Evolutionary conservation across 2,329 filamentous ascomycete genomes (phyloP).

Genomic region (Fusarium sororula): DNA sequence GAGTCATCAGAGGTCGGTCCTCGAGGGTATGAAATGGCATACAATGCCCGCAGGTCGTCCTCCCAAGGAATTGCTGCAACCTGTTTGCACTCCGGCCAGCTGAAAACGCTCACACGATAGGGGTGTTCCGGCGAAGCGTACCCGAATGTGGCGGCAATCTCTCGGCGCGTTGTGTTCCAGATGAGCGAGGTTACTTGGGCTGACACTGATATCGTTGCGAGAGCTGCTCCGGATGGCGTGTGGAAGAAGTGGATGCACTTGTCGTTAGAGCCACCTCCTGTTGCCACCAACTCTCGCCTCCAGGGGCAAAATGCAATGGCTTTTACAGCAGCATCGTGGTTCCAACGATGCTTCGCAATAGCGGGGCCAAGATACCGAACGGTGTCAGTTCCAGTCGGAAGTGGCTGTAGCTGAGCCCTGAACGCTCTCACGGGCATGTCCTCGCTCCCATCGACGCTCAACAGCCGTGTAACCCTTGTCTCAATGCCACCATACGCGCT

Average conservation of each 20-base stretch:
- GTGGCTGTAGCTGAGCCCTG: constrained; percentile 42
- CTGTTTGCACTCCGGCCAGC: constrained; percentile 90
- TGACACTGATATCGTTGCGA: constrained; percentile 91
- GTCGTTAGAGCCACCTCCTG: constrained; percentile 92
- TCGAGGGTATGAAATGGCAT: constrained; percentile 84
- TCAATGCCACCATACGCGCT: constrained; percentile 20
- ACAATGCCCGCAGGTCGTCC: constrained; percentile 80
- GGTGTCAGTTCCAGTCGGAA: constrained; percentile 44
- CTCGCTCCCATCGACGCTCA: not conserved
- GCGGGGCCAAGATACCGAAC: constrained; percentile 62
- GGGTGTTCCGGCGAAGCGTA: constrained; percentile 92
- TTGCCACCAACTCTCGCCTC: constrained; percentile 86
- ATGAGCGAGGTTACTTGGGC: constrained; percentile 94
- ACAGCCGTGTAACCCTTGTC: constrained; percentile 12
- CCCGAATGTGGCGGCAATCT: constrained; percentile 93
- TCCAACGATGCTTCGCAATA: constrained; percentile 75
- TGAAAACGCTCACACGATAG: constrained; percentile 89
- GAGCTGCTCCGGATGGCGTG: constrained; percentile 79
- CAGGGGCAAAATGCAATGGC: constrained; percentile 97
- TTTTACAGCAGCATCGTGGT: constrained; percentile 89
- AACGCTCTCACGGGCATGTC: constrained; percentile 3
- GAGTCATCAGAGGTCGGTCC: constrained; percentile 46
- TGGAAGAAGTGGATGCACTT: constrained; percentile 97
- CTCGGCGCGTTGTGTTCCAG: constrained; percentile 85
- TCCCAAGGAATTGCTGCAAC: constrained; percentile 88